These are phyloP conservation scores for Mercurialis annua DNA, from an alignment of 345 rosid genomes.

Conservation along the genomic window DNA sequence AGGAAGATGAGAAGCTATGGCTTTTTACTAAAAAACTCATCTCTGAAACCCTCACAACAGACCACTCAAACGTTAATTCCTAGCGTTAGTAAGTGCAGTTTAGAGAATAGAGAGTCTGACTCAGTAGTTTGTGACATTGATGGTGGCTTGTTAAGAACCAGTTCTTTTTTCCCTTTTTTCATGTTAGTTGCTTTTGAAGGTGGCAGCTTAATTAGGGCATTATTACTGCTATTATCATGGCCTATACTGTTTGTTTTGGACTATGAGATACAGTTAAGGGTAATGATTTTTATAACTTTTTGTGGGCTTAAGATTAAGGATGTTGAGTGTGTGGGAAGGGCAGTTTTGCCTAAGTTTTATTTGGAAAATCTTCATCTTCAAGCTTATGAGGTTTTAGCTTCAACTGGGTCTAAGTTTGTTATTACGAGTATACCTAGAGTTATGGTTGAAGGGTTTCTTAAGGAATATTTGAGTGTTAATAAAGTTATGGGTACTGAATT, in stretches of 20 bases:
- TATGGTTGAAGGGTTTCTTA: conserved; percentile 71
- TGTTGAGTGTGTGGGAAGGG: conserved; percentile 57
- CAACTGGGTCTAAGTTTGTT: conserved; percentile 42
- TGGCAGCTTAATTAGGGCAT: conserved; percentile 71
- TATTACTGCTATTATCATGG: conserved; percentile 48
- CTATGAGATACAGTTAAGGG: conserved; percentile 45
- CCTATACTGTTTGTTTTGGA: conserved; percentile 58
- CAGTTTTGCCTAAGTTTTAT: conserved; percentile 90
- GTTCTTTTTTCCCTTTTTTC: conserved; percentile 80
- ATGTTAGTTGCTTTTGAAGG: conserved; percentile 95
- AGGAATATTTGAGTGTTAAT: conserved; percentile 58
- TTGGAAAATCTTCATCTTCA: conserved; percentile 67
- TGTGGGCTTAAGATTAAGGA: conserved; percentile 60
- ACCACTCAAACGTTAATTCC: conserved; percentile 20
- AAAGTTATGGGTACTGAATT: conserved; percentile 74
- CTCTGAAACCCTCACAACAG: conserved; percentile 30
- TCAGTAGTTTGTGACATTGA: conserved; percentile 63
- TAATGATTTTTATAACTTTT: conserved; percentile 69
- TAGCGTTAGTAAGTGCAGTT: conserved; percentile 31
- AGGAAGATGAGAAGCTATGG: conserved; percentile 58
- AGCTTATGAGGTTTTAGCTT: conserved; percentile 50
- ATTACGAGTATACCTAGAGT: conserved; percentile 77
- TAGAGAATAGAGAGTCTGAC: conserved; percentile 26
- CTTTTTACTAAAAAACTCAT: conserved; percentile 39
- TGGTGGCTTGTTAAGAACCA: conserved; percentile 53